Evolutionary conservation across 257 asterid species (phyloP), one percentile per base, ranked within the genome.

Genomic region (Lycium barbarum): DNA sequence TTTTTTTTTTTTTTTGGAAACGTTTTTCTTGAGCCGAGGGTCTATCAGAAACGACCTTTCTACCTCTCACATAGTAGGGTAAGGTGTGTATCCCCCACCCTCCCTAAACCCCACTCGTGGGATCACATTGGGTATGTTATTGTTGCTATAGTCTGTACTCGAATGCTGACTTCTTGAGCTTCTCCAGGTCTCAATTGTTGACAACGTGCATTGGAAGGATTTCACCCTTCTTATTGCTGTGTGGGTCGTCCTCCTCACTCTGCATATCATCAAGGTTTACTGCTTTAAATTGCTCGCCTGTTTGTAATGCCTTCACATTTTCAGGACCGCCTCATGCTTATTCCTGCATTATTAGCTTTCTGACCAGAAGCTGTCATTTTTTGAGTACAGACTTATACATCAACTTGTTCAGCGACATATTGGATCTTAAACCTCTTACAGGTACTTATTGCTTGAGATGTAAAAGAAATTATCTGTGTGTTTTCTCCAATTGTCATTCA

Each of bases 191-290:
- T 85, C 93, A 15, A 11, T 90, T 74, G 81, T 90, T 54, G 86
- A 90, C 65, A 91, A 91, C 45, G 91, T 91, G 81, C 45, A 61
- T 87, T 91, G 93, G 93, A 90, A 86, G 86, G 92, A 92, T 79
- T 86, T 92, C 5, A 74, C 88, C 81, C 51, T 88, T 47, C 93
- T 92, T 57, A 18, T 88, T 68, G 86, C 89, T 11, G 91, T 91
- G 83, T 92, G 95, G 95, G 36, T 84, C 78, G 65, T 86, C 84
- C 86, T 92, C 82, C 87, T 89, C 9, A 40, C 84, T 9, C 92
- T 92, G 72, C 95, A 91, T 80, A 72, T 92, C 38, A 68, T 87
- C 85, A 92, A 90, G 91, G 94, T 91, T 86, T 33, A 26, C 49
- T 76, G 22, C 70, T 26, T 82, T 63, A 40, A 53, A 51, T 79